Conservation (phyloP, 805 yeast species). For the Candida nemodendra region DNA sequence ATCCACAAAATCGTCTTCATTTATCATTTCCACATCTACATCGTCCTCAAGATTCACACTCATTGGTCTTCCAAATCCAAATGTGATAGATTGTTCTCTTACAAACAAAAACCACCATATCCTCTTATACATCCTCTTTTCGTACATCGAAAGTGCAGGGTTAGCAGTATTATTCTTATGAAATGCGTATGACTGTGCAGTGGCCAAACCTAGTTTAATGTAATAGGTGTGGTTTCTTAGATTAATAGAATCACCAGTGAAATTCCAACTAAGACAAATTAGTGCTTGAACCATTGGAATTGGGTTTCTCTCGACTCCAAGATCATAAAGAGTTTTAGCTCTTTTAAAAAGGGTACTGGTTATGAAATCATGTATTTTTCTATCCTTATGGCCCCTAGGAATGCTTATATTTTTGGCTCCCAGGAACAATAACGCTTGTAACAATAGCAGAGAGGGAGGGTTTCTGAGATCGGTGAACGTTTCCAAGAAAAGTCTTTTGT, state of each 20-base stretch:
- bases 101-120: constrained; percentile 72
- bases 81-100: constrained; percentile 62
- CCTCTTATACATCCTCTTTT: constrained; percentile 51
- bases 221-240: constrained; percentile 65
- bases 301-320: constrained; percentile 63
- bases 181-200: constrained; percentile 70
- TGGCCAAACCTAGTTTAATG: constrained; percentile 62
- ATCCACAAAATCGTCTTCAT: constrained; percentile 58
- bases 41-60: constrained; percentile 52
- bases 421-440: constrained; percentile 61
- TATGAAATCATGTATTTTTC: constrained; percentile 43
- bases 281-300: constrained; percentile 58
- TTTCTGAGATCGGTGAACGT: constrained; percentile 51
- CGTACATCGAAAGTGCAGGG: constrained; percentile 4
- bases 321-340: constrained; percentile 63
- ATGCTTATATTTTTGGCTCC: constrained; percentile 44
- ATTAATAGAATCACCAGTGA: constrained; percentile 72
- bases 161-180: constrained; percentile 42
- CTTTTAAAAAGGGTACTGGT: constrained; percentile 31
- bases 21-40: constrained; percentile 64
- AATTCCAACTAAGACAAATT: constrained; percentile 38
- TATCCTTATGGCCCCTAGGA: constrained; percentile 35
- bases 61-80: constrained; percentile 67
- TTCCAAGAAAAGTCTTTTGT: constrained; percentile 56
- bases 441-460: constrained; percentile 55